Percentiles rank a stretch among this genome's conserved stretches.
Conservation (phyloP, 805 yeast genomes). For the Metschnikowia anglica region DNA sequence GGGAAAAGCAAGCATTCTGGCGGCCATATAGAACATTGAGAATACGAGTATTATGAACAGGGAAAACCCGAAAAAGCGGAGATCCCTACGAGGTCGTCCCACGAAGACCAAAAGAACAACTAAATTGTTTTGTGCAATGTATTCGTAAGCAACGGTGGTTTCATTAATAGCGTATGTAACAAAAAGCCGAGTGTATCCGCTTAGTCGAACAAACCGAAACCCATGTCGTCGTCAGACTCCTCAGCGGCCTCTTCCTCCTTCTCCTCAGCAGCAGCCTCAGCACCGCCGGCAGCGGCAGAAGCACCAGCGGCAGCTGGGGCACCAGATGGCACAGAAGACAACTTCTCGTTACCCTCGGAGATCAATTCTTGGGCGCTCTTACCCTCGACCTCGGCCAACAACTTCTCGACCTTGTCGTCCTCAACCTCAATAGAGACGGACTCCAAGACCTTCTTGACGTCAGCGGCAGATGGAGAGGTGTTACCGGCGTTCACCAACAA, state of each 20-base stretch:
- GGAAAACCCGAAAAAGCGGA: too few species aligned
- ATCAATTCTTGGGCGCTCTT: conserved; percentile 37
- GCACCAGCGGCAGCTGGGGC: conserved; percentile 30
- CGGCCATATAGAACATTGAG: not conserved
- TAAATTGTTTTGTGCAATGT: not conserved
- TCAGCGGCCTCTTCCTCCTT: conserved; percentile 28
- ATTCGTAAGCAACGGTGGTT: conserved; percentile 6
- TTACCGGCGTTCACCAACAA: conserved; percentile 48
- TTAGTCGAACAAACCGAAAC: conserved; percentile 35
- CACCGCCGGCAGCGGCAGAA: conserved; percentile 27
- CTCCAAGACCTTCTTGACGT: conserved; percentile 40
- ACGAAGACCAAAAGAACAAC: not conserved
- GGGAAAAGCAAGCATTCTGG: not conserved
- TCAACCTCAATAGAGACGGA: conserved; percentile 40
- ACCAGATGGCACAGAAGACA: conserved; percentile 36
- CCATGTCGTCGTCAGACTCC: conserved; percentile 32
- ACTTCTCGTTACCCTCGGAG: conserved; percentile 38
- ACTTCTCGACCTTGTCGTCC: conserved; percentile 34
- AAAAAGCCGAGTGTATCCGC: conserved; percentile 11
- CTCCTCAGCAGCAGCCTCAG: conserved; percentile 29
- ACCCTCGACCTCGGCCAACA: conserved; percentile 38
- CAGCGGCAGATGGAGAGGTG: conserved; percentile 44
- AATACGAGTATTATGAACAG: not conserved
- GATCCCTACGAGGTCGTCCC: too few species aligned
- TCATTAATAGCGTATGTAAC: conserved; percentile 13